Evolutionary conservation across 176 grass and related monocot species (phyloP).

Genomic region (Triticum turgidum): DNA sequence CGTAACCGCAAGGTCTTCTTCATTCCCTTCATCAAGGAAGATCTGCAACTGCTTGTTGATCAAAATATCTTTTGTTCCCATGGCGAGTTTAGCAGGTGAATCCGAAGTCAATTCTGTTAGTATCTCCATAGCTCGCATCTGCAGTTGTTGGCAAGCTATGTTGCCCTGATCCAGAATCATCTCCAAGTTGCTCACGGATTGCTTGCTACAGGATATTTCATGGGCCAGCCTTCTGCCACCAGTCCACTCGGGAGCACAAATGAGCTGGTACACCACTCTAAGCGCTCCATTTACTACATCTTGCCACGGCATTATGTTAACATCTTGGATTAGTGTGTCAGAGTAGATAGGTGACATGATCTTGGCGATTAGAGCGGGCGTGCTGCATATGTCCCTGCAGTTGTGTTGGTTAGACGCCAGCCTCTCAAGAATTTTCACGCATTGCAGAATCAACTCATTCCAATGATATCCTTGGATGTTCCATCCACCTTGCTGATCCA

Average conservation of each 20-base stretch:
- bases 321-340: neutral
- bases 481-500: neutral
- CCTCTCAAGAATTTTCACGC: too few relatives aligned
- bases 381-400: neutral
- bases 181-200: neutral
- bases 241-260: neutral
- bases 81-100: too few relatives aligned
- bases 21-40: too few relatives aligned
- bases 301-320: neutral
- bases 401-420: too few relatives aligned
- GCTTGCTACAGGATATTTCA: neutral
- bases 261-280: neutral
- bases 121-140: neutral
- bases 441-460: too few relatives aligned
- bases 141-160: neutral
- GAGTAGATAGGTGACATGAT: neutral
- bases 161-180: neutral
- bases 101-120: conserved; percentile 2
- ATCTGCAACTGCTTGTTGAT: too few relatives aligned
- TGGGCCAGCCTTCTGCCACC: neutral
- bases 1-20: too few relatives aligned
- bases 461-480: neutral
- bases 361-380: neutral
- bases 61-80: too few relatives aligned
- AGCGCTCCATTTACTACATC: neutral